A percentile compares a stretch with the other conserved stretches of the same genome.
These are phyloP conservation scores for Populus pruinosa DNA, from an alignment of 345 rosid genomes.

Conservation along the genomic window DNA sequence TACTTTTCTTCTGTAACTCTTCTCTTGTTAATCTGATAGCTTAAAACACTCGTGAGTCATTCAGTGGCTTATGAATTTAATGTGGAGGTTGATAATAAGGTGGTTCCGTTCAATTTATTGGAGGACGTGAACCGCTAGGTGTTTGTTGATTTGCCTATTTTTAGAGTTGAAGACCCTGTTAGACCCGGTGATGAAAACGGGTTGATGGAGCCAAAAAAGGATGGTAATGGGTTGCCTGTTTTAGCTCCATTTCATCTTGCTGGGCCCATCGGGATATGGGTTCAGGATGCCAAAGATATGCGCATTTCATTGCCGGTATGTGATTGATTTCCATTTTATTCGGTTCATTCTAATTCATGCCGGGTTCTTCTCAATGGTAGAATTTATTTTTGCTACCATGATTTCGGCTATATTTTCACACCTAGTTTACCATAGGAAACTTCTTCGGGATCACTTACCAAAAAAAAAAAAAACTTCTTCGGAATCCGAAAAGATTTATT, in stretches of 20 bases:
- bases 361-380: not conserved
- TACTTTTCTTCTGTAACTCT: too few species aligned
- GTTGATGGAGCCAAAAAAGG: slow-evolving; percentile 44
- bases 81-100: slow-evolving; percentile 60
- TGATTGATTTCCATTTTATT: not conserved
- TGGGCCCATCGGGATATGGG: slow-evolving; percentile 97
- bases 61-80: slow-evolving; percentile 83
- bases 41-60: slow-evolving; percentile 46
- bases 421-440: not conserved
- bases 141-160: slow-evolving; percentile 78
- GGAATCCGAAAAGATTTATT: not conserved
- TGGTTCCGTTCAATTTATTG: slow-evolving; percentile 73
- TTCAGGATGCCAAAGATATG: slow-evolving; percentile 87
- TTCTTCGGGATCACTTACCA: not conserved
- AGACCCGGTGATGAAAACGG: slow-evolving; percentile 28
- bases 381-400: not conserved
- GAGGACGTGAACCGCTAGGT: slow-evolving; percentile 95
- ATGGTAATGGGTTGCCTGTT: slow-evolving; percentile 46
- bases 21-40: too few species aligned
- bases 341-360: not conserved
- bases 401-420: not conserved
- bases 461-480: not conserved
- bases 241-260: slow-evolving; percentile 91
- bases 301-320: slow-evolving; percentile 74
- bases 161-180: slow-evolving; percentile 39